Evolutionary conservation across 2,329 filamentous ascomycete species (phyloP).

Genomic region (Aphanocladium album): DNA sequence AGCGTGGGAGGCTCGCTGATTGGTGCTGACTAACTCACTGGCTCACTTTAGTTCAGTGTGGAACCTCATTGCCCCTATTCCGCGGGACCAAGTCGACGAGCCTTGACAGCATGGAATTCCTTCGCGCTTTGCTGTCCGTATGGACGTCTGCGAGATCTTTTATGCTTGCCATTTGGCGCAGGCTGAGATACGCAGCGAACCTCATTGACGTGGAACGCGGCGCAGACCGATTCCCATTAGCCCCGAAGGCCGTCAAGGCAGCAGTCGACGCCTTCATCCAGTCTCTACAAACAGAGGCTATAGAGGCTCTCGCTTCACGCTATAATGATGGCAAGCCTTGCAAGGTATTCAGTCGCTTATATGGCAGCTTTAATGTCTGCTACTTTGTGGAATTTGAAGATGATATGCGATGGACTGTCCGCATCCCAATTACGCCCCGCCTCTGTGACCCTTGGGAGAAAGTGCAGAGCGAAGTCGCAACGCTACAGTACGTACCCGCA

Average conservation of each 20-base stretch:
- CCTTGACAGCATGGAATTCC: background rate
- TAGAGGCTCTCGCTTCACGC: background rate
- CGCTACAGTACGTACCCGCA: conserved; percentile 17
- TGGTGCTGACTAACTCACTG: too few relatives aligned
- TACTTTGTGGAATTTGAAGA: conserved; percentile 1
- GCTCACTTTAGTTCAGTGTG: too few relatives aligned
- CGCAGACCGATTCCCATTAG: background rate
- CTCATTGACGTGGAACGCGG: background rate
- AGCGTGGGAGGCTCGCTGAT: too few relatives aligned
- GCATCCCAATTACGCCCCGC: conserved; percentile 21
- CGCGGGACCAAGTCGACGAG: too few relatives aligned
- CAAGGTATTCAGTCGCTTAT: background rate
- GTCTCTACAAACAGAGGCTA: background rate
- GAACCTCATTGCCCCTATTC: too few relatives aligned
- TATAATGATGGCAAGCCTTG: background rate
- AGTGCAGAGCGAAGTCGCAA: conserved; percentile 23
- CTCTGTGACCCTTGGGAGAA: conserved; percentile 21
- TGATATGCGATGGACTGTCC: conserved; percentile 18
- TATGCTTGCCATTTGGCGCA: background rate
- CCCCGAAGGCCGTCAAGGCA: background rate
- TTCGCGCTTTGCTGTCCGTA: background rate
- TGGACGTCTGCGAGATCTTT: background rate
- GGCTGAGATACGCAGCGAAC: background rate
- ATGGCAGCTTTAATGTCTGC: background rate
- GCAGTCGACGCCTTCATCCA: background rate